Evolutionary conservation across 2,329 filamentous ascomycete species (phyloP), one percentile per base, ranked within the genome.

Genomic region (Alternaria dauci): DNA sequence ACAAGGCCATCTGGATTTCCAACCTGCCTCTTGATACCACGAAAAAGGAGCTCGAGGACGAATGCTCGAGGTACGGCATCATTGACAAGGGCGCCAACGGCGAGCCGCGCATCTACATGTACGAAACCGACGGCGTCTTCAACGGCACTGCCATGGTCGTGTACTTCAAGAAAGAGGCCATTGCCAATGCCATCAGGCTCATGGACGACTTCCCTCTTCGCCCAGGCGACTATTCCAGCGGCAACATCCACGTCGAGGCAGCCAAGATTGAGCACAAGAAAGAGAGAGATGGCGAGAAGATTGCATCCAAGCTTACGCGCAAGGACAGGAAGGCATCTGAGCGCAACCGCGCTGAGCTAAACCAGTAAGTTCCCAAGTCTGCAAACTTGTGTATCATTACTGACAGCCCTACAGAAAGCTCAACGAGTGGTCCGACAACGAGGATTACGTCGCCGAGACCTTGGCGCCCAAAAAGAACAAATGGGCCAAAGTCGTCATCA

Each of bases 151-250:
- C 92, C 2, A 85, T 99, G 32, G 84, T 99, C 55, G 92, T 98
- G 36, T 99, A 96, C 81, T 97, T 97, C 85, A 92, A 95, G 70
- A 91, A 93, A 0, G 93, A 96, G 75, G 96, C 92, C n/a, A 94
- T 99, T 59, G 83, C 91, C 42, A 90, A 93, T 81, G 92, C 92
- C 44, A 91, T 94, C 66, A 88, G 89, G 81, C 84, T 95, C 71
- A 84, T 93, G 12, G 92, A 96, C 77, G 92, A 93, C 71, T 91
- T 90, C 5, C 88, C 93, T 68, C 95, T 98, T 72, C 86, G 94
- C 59, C 84, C 91, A 61, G 78, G 90, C 71, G 69, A 75, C 18
- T 63, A 64, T 25, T 59, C 65, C 1, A 68, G 84, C 76, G 81
- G 81, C 55, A 26, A 84, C 61, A 96, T 97, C 84, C 86, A 85